Base-by-base conservation (phyloP, 2,329 filamentous ascomycete species). In the Botryotinia convoluta region DNA sequence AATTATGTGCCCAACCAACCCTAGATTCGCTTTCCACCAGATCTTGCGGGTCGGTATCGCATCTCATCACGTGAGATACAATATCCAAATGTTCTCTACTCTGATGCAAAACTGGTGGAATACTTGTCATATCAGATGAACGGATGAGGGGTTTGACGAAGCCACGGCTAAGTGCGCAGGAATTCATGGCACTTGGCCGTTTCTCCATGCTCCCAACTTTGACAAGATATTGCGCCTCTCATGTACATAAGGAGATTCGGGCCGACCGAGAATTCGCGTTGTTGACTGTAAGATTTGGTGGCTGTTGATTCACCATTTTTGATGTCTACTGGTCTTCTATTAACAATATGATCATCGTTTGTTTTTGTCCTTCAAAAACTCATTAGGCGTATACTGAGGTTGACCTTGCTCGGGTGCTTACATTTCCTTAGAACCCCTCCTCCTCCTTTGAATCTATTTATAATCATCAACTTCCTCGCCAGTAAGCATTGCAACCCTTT, bases 401-500 rank as follows among this genome's bases (percentile, higher is more conserved):
- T 26, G 51, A 10, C 22, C 18, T 44, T 29, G 42, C 48, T 48
- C 51, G 26, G 32, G 62, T 69, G 45, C 42, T 39, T 60, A 54
- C 71, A 61, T 59, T 39, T 69, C 26, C 51, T 68, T 22, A 60
- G 5, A 72, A 60, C 7, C 16, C 48, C 9, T 44, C 22, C 37
- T 57, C 32, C 45, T 42, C 44, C 57, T 68, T 37, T 60, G 51
- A 68, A 45, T 32, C 62, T 68, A 48, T 61, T 72, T 69, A 26
- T 29, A 63, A 60, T 10, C 39, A 39, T 48, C 39, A 22, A 51
- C 57, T 26, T 29, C 63, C 42, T 44, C 39, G 54, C 32, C 35
- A 22, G 67, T 72, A 72, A 60, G 63, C 54, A 60, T 68, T 72
- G 61, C 62, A 60, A 54, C 71, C 71, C 70, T 61, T 39, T 63